Evolutionary conservation across 768 basidiomycete species (phyloP).

Genomic region (Trametes elegans): DNA sequence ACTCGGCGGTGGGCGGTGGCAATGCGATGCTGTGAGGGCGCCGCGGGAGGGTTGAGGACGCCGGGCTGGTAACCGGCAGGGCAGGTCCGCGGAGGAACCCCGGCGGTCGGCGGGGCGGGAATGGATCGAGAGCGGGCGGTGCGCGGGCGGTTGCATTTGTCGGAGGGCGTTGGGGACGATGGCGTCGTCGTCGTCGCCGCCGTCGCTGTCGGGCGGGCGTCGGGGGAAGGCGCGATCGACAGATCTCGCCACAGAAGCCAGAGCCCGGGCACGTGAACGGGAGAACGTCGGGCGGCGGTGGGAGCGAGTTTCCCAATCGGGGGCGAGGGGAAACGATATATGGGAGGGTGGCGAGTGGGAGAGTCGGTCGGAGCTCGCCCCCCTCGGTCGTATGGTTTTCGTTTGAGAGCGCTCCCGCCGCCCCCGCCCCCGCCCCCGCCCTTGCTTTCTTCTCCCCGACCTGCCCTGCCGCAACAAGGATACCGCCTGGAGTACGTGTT

Average conservation of each 20-base stretch:
- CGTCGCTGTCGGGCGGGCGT: too few species aligned
- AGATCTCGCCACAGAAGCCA: not conserved
- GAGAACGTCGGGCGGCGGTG: constrained; percentile 4
- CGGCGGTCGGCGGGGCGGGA: not conserved
- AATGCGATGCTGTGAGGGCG: not conserved
- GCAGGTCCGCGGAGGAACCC: not conserved
- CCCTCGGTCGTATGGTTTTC: constrained; percentile 17
- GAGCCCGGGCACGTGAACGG: not conserved
- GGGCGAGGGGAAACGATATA: constrained; percentile 11
- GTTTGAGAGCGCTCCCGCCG: constrained; percentile 18
- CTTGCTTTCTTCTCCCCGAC: constrained; percentile 37
- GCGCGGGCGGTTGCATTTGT: too few species aligned
- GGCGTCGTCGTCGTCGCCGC: too few species aligned
- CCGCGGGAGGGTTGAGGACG: not conserved
- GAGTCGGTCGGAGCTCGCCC: not conserved
- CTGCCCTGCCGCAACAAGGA: constrained; percentile 51
- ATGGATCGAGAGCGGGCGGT: not conserved
- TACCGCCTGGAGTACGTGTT: constrained; percentile 46
- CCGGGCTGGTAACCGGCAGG: not conserved
- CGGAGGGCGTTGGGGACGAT: too few species aligned
- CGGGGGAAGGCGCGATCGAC: not conserved
- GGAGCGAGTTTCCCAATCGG: not conserved
- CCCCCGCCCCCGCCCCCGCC: constrained; percentile 27
- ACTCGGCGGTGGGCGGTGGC: not conserved
- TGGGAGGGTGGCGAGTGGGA: not conserved